phyloP scores from a whole-genome alignment of 2,329 filamentous ascomycete species.

The Pyrenochaeta sp. region DNA sequence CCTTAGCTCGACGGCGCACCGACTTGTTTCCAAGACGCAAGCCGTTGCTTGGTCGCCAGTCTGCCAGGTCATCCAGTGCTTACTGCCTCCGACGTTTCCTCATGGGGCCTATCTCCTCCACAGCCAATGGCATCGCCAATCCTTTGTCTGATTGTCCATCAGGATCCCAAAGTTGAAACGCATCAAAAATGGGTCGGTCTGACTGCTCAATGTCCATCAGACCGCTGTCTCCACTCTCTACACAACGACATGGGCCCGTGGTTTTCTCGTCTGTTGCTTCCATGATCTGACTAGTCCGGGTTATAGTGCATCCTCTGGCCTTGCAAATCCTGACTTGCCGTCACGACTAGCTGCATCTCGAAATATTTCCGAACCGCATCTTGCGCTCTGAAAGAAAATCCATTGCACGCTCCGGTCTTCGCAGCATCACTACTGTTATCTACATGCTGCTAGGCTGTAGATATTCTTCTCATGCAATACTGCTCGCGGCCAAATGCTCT shows the following conservation, averaged over 20 bases:
- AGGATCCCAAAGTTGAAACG: slow-evolving; percentile 25
- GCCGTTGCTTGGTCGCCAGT: slow-evolving; percentile 37
- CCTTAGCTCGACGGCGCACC: slow-evolving; percentile 23
- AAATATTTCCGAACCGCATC: slow-evolving; percentile 27
- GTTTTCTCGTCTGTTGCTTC: slow-evolving; percentile 14
- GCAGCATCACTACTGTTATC: slow-evolving; percentile 2
- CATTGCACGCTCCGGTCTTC: slow-evolving; percentile 7
- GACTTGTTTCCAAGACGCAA: slow-evolving; percentile 33
- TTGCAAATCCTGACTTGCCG: slow-evolving; percentile 8
- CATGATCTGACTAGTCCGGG: slow-evolving; percentile 18
- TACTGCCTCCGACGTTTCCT: slow-evolving; percentile 24
- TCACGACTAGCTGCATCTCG: slow-evolving; percentile 19
- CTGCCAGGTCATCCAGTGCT: slow-evolving; percentile 42
- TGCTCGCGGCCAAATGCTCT: too few relatives aligned
- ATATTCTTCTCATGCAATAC: too few relatives aligned
- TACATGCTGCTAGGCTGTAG: neutral
- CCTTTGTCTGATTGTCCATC: slow-evolving; percentile 8
- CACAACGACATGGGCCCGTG: slow-evolving; percentile 12
- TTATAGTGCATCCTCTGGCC: slow-evolving; percentile 19
- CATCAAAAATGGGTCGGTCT: slow-evolving; percentile 13
- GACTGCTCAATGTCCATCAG: slow-evolving; percentile 20
- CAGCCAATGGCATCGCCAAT: slow-evolving; percentile 26
- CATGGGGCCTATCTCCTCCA: slow-evolving; percentile 16
- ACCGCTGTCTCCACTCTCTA: slow-evolving; percentile 13
- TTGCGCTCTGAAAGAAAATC: slow-evolving; percentile 18